Evolutionary conservation across 345 rosid species (phyloP).

Genomic region (Isatis tinctoria): DNA sequence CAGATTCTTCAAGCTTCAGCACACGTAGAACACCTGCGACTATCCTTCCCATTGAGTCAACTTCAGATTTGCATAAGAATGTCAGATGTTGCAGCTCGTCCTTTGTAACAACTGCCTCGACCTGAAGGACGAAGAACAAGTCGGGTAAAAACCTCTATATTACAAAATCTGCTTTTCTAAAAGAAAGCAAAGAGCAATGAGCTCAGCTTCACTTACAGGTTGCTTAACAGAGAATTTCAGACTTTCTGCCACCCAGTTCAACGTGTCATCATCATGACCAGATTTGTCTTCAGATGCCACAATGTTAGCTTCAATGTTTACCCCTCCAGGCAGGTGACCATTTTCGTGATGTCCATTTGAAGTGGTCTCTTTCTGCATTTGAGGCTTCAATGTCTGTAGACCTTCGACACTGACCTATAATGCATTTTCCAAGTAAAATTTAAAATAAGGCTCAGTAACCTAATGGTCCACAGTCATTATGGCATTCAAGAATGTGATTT

Average conservation of each 20-base stretch:
- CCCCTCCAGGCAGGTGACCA: conserved; percentile 52
- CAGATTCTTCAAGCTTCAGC: conserved; percentile 74
- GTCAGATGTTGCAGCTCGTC: conserved; percentile 86
- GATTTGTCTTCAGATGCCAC: conserved; percentile 50
- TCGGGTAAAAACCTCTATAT: background rate
- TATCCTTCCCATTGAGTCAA: conserved; percentile 88
- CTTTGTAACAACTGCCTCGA: conserved; percentile 82
- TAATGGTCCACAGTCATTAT: background rate
- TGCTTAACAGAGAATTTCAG: conserved; percentile 84
- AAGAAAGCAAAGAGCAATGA: conserved; percentile 14
- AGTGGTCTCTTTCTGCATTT: conserved; percentile 35
- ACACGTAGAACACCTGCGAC: conserved; percentile 80
- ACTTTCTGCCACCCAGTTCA: conserved; percentile 76
- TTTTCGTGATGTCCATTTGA: conserved; percentile 59
- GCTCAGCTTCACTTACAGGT: conserved; percentile 58
- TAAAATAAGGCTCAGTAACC: background rate
- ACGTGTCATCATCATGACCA: conserved; percentile 48
- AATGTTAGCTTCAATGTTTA: conserved; percentile 68
- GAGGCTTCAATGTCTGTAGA: conserved; percentile 82
- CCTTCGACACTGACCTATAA: conserved; percentile 82
- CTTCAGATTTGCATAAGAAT: conserved; percentile 79
- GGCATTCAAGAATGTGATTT: conserved; percentile 4
- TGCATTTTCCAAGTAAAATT: background rate
- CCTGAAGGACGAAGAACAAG: conserved; percentile 39
- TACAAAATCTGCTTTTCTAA: background rate